Evolutionary conservation across 192 early-diverging fungal genomes (phyloP).

Genomic region (Linnemannia hyalina): DNA sequence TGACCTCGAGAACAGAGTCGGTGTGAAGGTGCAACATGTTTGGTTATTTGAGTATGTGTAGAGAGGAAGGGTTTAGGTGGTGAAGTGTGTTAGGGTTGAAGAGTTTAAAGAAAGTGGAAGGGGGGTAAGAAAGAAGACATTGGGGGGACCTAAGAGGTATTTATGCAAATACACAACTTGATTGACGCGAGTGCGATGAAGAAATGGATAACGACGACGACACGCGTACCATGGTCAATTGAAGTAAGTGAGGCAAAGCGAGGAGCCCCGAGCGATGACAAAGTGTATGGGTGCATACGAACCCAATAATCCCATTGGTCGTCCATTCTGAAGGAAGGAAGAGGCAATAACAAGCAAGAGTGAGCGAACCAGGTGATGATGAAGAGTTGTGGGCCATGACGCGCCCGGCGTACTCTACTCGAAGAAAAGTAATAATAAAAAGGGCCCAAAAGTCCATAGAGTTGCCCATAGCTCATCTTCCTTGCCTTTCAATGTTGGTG

Average conservation of each 20-base stretch:
- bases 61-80: no score
- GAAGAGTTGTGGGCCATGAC: neutral
- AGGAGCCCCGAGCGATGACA: neutral
- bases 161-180: neutral
- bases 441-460: slow-evolving; percentile 1
- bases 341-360: no score
- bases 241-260: neutral
- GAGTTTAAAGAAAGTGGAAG: neutral
- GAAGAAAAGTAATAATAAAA: neutral
- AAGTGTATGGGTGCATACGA: neutral
- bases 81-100: neutral
- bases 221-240: slow-evolving; percentile 2
- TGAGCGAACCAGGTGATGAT: slow-evolving; percentile 1
- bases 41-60: neutral
- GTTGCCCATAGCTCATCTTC: neutral
- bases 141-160: neutral
- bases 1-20: slow-evolving; percentile 8
- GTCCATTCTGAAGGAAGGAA: neutral
- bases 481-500: neutral
- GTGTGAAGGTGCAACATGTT: slow-evolving; percentile 14
- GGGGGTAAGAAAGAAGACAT: neutral
- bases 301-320: neutral
- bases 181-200: neutral
- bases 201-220: neutral
- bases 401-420: neutral